Evolutionary conservation across 2,329 filamentous ascomycete species (phyloP).

Genomic region (Hymenotorrendiella dingleyae): DNA sequence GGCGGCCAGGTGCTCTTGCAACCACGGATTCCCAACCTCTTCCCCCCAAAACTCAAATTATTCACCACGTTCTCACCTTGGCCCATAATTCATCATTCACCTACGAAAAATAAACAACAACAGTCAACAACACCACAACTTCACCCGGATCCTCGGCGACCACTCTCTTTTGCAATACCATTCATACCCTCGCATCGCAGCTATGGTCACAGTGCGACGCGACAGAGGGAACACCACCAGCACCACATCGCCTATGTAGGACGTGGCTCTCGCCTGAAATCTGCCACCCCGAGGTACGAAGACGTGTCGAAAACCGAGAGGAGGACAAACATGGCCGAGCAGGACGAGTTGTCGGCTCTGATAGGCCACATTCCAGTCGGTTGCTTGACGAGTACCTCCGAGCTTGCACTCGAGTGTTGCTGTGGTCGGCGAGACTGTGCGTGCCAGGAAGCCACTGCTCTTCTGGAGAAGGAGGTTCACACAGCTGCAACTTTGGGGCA

Average conservation of each 20-base stretch:
- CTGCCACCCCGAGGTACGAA: neutral
- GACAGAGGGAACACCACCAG: constrained; percentile 11
- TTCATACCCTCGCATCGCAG: constrained; percentile 13
- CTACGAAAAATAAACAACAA: neutral
- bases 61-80: neutral
- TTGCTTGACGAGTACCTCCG: constrained; percentile 12
- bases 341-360: constrained; percentile 19
- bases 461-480: constrained; percentile 80
- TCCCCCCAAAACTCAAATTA: neutral
- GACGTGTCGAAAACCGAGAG: constrained; percentile 1
- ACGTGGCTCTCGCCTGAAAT: constrained; percentile 1
- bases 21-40: no score
- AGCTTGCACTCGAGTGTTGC: constrained; percentile 59
- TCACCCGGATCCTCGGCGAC: constrained; percentile 2
- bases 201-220: constrained; percentile 18
- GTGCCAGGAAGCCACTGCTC: constrained; percentile 71
- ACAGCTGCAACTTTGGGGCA: constrained; percentile 84
- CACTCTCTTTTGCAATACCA: constrained; percentile 6
- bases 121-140: neutral
- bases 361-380: constrained; percentile 25
- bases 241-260: constrained; percentile 11
- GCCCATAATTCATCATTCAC: neutral
- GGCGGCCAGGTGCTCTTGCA: no score
- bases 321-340: constrained; percentile 1
- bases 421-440: constrained; percentile 77